Evolutionary conservation across 176 grass and related monocot genomes (phyloP).

Genomic region (Musa acuminata): DNA sequence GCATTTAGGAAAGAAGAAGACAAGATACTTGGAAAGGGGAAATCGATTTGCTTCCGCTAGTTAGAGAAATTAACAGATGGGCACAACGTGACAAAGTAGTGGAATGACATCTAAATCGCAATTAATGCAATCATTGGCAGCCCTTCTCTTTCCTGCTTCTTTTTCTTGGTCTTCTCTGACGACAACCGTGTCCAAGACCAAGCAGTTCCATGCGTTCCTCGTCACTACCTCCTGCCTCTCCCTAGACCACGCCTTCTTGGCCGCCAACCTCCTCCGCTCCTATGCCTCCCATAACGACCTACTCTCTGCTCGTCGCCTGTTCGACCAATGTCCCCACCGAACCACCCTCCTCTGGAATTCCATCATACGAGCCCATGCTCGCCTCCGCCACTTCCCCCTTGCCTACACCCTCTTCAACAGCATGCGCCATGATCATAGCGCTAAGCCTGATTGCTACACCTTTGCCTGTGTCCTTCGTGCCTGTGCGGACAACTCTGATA

Average conservation of each 20-base stretch:
- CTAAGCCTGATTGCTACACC: conserved; percentile 39
- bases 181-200: conserved; percentile 22
- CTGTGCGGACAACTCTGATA: conserved; percentile 36
- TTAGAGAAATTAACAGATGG: not conserved
- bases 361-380: conserved; percentile 46
- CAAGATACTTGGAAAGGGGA: not conserved
- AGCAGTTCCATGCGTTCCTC: conserved; percentile 46
- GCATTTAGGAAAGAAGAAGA: too few relatives aligned
- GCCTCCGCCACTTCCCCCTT: conserved; percentile 23
- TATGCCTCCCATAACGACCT: conserved; percentile 33
- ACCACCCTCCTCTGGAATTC: conserved; percentile 43
- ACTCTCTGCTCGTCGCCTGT: conserved; percentile 31
- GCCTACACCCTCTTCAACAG: conserved; percentile 31
- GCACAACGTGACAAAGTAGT: not conserved
- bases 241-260: not conserved
- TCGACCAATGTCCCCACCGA: conserved; percentile 31
- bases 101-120: not conserved
- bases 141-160: not conserved
- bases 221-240: conserved; percentile 5
- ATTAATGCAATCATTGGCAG: not conserved
- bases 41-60: not conserved
- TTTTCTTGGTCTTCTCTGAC: not conserved
- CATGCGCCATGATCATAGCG: conserved; percentile 28
- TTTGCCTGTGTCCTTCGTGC: conserved; percentile 59
- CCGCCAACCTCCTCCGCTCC: conserved; percentile 35